Evolutionary conservation across 305 asterid genomes (phyloP).

Genomic region (Stenogyne calaminthoides): DNA sequence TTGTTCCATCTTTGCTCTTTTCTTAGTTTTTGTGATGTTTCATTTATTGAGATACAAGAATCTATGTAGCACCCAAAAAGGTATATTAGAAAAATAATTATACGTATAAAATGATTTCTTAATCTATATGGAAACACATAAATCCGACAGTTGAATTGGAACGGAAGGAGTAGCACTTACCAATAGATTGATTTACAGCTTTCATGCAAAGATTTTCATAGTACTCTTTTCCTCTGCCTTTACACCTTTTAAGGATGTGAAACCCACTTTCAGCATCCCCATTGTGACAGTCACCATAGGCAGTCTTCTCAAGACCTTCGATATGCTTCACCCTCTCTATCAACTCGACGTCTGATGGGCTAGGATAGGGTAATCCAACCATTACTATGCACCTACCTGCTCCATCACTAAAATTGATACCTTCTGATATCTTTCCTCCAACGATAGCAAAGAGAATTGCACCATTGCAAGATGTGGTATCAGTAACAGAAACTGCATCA

Average conservation of each 20-base stretch:
- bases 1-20: too few relatives aligned
- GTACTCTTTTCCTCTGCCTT: conserved; percentile 82
- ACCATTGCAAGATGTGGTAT: conserved; percentile 58
- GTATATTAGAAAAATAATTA: too few relatives aligned
- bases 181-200: conserved; percentile 95
- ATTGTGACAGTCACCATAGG: conserved; percentile 38
- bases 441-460: conserved; percentile 93
- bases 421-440: conserved; percentile 98
- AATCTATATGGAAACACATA: too few relatives aligned
- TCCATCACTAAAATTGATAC: conserved; percentile 93
- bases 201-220: conserved; percentile 98
- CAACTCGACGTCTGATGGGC: conserved; percentile 88
- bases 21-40: too few relatives aligned
- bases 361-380: conserved; percentile 97
- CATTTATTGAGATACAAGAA: too few relatives aligned
- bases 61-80: too few relatives aligned
- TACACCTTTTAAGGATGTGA: conserved; percentile 72
- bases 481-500: conserved; percentile 40
- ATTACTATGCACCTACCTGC: conserved; percentile 94
- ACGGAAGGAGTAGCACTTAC: conserved; percentile 41
- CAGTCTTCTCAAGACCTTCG: conserved; percentile 57
- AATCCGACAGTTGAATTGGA: too few relatives aligned
- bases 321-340: conserved; percentile 94
- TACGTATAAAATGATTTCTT: too few relatives aligned
- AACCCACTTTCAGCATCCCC: conserved; percentile 66